Conservation (phyloP, 305 asterid genomes). For the Fraxinus floribunda region DNA sequence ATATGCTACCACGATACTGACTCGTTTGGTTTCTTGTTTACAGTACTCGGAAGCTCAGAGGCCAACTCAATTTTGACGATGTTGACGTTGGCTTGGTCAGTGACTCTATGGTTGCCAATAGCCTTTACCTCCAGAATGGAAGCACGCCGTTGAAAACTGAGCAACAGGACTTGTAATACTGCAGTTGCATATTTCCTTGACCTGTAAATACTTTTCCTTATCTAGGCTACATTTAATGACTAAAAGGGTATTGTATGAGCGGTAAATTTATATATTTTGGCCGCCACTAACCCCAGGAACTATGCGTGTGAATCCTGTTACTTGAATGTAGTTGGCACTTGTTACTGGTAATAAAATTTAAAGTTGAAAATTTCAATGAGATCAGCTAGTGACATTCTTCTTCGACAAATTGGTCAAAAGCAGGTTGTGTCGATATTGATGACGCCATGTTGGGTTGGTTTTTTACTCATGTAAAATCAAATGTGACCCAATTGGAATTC, state of each 20-base stretch:
- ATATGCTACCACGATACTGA: slow-evolving; percentile 3
- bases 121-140: slow-evolving; percentile 55
- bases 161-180: slow-evolving; percentile 54
- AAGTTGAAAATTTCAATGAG: background rate
- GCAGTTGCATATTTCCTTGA: background rate
- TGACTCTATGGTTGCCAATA: slow-evolving; percentile 72
- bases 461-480: background rate
- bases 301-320: background rate
- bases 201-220: slow-evolving; percentile 45
- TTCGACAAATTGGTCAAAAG: background rate
- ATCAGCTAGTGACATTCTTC: background rate
- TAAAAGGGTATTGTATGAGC: slow-evolving; percentile 41
- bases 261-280: slow-evolving; percentile 29
- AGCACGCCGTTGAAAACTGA: slow-evolving; percentile 59
- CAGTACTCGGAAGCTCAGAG: slow-evolving; percentile 77
- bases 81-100: slow-evolving; percentile 87
- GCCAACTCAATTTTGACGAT: slow-evolving; percentile 72
- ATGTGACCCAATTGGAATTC: background rate
- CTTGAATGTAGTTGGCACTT: slow-evolving; percentile 5
- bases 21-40: background rate
- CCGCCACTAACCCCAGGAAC: slow-evolving; percentile 36
- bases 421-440: background rate
- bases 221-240: slow-evolving; percentile 16
- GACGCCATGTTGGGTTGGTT: background rate
- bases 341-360: slow-evolving; percentile 1